Base-by-base conservation (phyloP, 495 filamentous ascomycete genomes). In the Lasiosphaeria ovina region DNA sequence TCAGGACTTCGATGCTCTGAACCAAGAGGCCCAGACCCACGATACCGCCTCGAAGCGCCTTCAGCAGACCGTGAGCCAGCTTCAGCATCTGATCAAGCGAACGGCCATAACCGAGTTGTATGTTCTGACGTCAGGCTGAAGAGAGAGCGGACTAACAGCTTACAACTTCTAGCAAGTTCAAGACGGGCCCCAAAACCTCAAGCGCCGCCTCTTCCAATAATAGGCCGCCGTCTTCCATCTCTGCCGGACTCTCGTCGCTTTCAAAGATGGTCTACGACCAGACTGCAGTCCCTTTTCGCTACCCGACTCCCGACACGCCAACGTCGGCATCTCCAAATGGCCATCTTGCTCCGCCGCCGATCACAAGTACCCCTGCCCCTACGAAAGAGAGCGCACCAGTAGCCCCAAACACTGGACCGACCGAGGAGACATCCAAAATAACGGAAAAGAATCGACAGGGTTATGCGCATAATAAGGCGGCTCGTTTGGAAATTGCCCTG, bases 21-120 rank as follows among this genome's bases (percentile, higher is more conserved):
- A 87, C 66, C 62, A 78, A 54, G 83, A 87, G 60, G 74, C 75
- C 42, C 58, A 67, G 54, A 67, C 66, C 14, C 65, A 76, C 6
- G 68, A 69, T 14, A 67, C 42, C 64, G 67, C 45, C 34, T 75
- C 72, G 36, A 77, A 65, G 68, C 74, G 71, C 66, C 67, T 76
- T 34, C 79, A 77, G 59, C 77, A 72, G 60, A 81, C 74, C 31
- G 79, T 89, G 47, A 75, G 84, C 67, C 85, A 90, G 64, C 75
- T 94, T 50, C 87, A 90, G 64, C 84, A 87, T 61, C 78, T 91
- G 56, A 73, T 92, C 56, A 83, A 86, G 68, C 83, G 82, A 9
- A 82, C 85, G 45, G 83, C 86, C 44, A 74, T 91, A 62, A 87
- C 89, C 16, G 81, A 92, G 72, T 89, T 86, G 89, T 92, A 79